Base-by-base conservation (phyloP, 2,329 filamentous ascomycete genomes). In the Aspergillus sp. region DNA sequence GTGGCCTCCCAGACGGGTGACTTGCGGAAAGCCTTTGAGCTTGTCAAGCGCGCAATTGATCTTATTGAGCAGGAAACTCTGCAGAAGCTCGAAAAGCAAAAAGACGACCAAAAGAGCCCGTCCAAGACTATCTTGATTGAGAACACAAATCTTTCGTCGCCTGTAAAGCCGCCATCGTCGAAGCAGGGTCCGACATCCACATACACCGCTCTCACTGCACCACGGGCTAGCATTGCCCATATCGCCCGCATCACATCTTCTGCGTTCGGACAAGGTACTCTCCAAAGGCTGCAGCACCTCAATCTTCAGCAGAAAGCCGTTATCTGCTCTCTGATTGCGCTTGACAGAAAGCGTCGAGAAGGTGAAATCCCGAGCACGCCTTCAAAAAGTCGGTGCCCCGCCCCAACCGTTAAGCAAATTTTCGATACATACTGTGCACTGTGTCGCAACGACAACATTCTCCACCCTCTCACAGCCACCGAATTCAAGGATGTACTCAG, bases 221-320 rank as follows among this genome's bases (percentile, higher is more conserved):
- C 93, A 3, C 83, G 90, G 49, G 93, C 89, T 30, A 88, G 82
- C 29, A 94, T 98, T 55, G 82, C 82, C 1, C 93, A 98, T 64
- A 81, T 98, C 59, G 94, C 93, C 62, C 89, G 88, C 58, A 84
- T 97, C 50, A 95, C 93, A 0, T 82, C 90, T 0, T 82, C 88
- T 3, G 86, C 88, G 1, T 96, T 98, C 67, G 88, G 86, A 64
- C 91, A 96, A 57, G 90, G 90, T 33, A 86, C 89, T 1, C 80
- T 77, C 8, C 88, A 96, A 57, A 81, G 93, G 48, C 80, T 98
- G 9, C 85, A 86, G 65, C 82, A 83, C 4, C 79, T 98, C 47
- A 98, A 97, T 63, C 77, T 98, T 2, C 94, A 98, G 63, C 93
- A 98, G 67, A 97, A 95, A 66, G 93, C 91, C 3, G 89, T 91